phyloP scores from a whole-genome alignment of 108 stramenopile genomes.

The Discostella pseudostelligera region DNA sequence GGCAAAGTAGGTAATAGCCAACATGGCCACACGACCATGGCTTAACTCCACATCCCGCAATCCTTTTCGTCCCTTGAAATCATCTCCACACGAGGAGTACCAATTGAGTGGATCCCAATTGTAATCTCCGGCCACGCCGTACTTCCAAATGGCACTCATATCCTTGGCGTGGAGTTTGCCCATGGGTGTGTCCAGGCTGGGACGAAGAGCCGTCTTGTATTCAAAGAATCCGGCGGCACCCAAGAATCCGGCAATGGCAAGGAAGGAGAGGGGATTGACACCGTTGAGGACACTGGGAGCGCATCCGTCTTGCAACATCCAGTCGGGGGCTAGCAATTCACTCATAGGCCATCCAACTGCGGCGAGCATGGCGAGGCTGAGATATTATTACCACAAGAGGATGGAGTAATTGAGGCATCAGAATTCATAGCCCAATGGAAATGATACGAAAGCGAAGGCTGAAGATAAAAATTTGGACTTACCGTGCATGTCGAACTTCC shows the following conservation, averaged over 20 bases:
- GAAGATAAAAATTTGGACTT: too few relatives aligned
- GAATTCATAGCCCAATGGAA: too few relatives aligned
- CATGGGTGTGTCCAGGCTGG: slow-evolving; percentile 44
- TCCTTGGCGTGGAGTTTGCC: slow-evolving; percentile 62
- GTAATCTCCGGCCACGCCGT: slow-evolving; percentile 84
- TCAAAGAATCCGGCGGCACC: slow-evolving; percentile 70
- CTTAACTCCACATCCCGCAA: slow-evolving; percentile 73
- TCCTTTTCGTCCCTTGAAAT: slow-evolving; percentile 75
- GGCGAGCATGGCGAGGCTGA: slow-evolving; percentile 76
- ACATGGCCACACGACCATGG: slow-evolving; percentile 82
- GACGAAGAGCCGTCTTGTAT: slow-evolving; percentile 67
- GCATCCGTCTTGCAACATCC: slow-evolving; percentile 64
- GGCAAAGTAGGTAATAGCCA: slow-evolving; percentile 75
- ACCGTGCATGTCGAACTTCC: slow-evolving; percentile 65
- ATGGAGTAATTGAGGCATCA: too few relatives aligned
- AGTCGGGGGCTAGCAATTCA: slow-evolving; percentile 68
- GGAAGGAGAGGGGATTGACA: slow-evolving; percentile 63
- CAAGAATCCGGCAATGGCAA: slow-evolving; percentile 55
- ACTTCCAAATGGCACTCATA: slow-evolving; percentile 73
- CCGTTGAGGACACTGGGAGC: slow-evolving; percentile 82
- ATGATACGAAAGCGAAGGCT: too few relatives aligned
- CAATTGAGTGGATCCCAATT: slow-evolving; percentile 76
- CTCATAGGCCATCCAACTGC: slow-evolving; percentile 77
- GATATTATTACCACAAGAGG: too few relatives aligned
- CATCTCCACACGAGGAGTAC: slow-evolving; percentile 62